Evolutionary conservation across 202 grass and related monocot species (phyloP), one percentile per base, ranked within the genome.

Genomic region (Panicum hallii): DNA sequence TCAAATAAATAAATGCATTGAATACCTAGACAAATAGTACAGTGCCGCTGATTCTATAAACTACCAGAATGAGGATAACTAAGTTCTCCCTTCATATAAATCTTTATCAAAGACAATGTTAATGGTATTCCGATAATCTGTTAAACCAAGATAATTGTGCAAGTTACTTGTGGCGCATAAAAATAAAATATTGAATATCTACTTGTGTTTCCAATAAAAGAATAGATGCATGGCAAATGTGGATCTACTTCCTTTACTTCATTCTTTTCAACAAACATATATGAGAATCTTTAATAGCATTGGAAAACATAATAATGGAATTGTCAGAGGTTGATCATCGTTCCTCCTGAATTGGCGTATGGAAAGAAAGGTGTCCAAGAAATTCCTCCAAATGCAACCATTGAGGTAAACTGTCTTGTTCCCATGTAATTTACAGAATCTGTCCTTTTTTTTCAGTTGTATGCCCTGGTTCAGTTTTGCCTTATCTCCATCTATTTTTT

Each of bases 311-410:
- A 17, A 72, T 41, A 50, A 67, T 76, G 19, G 55, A 55, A 78
- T 75, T 94, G 70, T 84, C 88, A 92, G 96, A 94, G 93, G 88
- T 87, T 99, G 87, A 48, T 96, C 52, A 92, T 99, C 49, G 86
- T 99, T 92, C 96, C 93, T 75, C 96, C 96, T 77, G 89, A 89
- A 32, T 75, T 95, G 15, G 96, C 96, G 42, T 99, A 95, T 84
- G 96, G 93, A 72, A 96, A 88, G 84, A 99, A 87, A 85, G 97
- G 97, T 9, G 87, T 99, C 79, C 93, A 99, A 88, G 97, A 99
- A 82, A 96, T 99, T 89, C 97, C 97, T 84, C 90, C 91, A 78
- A 94, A 94, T 92, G 91, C 91, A 83, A 99, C 91, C 72, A 94
- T 99, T 76, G 97, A 99, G 93, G 97, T 92, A 79, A 53, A 74